Evolutionary conservation across 2,329 filamentous ascomycete genomes (phyloP), one percentile per base, ranked within the genome.

Genomic region (Cyanodermella asteris): DNA sequence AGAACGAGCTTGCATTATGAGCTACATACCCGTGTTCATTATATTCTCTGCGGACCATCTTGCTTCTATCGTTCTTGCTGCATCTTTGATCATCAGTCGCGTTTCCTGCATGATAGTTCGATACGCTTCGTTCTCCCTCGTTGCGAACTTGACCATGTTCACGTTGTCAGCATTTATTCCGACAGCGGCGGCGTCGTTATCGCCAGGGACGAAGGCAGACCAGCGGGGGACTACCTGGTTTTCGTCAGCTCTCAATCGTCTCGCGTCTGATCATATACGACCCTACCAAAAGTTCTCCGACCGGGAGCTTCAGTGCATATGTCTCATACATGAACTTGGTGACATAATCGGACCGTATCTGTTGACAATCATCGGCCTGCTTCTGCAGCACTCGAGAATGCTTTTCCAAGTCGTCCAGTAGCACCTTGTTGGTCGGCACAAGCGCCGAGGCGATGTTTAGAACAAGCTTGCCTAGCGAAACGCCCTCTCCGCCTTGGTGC

Each of bases 321-420:
- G 34, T 35, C 28, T 48, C 42, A 20, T 31, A 46, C 10, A 33
- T 35, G 35, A 42, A 47, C 36, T 43, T 44, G 6, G 42, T 47
- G 18, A 41, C 31, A 38, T 49, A 47, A 13, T 49, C 38, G 7
- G 31, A 21, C 31, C 42, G 46, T 22, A 49, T 50, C 16, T 38
- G 34, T n/a, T 18, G 34, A 26, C 45, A 51, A 23, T 50, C 41
- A 6, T 34, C 31, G 25, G 44, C 36, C 30, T 49, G 46, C 23
- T 47, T 39, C 28, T 46, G 39, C 10, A 51, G 38, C 35, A 27
- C 38, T 36, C 50, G 44, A 11, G 44, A 49, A 28, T 49, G 36
- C 31, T 35, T 30, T 37, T 47, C 38, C 3, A 49, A 34, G 28
- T 41, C 36, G 24, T 40, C 37, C 10, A 49, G 31, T 24, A 49